These are phyloP conservation scores for Rhizophagus clarus DNA, from an alignment of 192 early-diverging fungal species.

Conservation along the genomic window DNA sequence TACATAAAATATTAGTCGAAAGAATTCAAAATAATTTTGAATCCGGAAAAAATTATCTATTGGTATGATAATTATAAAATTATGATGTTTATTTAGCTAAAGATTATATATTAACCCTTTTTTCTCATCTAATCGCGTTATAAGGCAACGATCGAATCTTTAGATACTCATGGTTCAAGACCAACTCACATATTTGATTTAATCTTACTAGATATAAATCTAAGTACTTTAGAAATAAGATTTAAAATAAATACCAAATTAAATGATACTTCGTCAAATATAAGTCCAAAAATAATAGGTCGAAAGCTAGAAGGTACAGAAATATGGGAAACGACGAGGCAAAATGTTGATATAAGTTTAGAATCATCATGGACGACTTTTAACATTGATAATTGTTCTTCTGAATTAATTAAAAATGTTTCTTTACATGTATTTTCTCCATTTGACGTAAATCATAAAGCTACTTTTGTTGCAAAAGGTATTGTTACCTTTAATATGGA, in stretches of 20 bases:
- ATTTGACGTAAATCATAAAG: constrained; percentile 8
- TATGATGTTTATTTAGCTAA: not conserved
- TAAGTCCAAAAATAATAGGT: constrained; percentile 20
- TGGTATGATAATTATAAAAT: not conserved
- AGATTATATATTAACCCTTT: not conserved
- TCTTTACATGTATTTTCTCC: constrained; percentile 28
- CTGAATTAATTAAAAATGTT: constrained; percentile 4
- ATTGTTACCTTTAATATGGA: constrained; percentile 15
- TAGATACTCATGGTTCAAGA: constrained; percentile 9
- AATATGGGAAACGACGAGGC: constrained; percentile 18
- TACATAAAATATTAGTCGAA: constrained; percentile 21
- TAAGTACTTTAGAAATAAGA: not conserved
- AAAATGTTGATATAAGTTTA: constrained; percentile 15
- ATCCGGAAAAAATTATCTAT: constrained; percentile 12
- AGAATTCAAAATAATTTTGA: constrained; percentile 3
- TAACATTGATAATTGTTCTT: not conserved
- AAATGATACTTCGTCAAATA: not conserved
- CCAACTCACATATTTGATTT: constrained; percentile 30
- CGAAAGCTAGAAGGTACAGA: constrained; percentile 20
- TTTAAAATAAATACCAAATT: constrained; percentile 23
- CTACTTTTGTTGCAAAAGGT: constrained; percentile 24
- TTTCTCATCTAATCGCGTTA: not conserved
- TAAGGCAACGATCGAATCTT: constrained; percentile 21
- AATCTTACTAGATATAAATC: not conserved
- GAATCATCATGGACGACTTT: not conserved